Percentiles rank a stretch among this genome's conserved stretches.
These are phyloP conservation scores for Aspergillus coremiiformis DNA, from an alignment of 495 filamentous ascomycete species.

Conservation along the genomic window DNA sequence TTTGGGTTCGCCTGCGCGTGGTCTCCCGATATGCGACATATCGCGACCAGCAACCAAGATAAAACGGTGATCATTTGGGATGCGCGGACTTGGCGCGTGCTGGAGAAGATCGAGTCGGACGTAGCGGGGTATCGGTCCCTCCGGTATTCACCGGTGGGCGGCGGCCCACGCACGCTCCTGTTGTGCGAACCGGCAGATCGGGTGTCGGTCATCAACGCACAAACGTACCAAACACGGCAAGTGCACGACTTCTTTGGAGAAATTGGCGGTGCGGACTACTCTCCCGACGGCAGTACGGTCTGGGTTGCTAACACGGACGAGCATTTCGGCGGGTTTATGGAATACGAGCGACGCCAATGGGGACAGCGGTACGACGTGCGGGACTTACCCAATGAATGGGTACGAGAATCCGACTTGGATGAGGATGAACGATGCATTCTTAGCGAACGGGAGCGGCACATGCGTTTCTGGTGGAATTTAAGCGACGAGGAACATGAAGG, in stretches of 20 bases:
- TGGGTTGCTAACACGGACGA: slow-evolving; percentile 69
- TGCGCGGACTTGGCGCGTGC: slow-evolving; percentile 59
- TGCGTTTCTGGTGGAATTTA: slow-evolving; percentile 29
- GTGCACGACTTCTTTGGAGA: slow-evolving; percentile 82
- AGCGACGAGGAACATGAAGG: slow-evolving; percentile 31
- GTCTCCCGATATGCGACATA: slow-evolving; percentile 79
- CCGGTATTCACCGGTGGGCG: slow-evolving; percentile 72
- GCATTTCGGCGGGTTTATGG: slow-evolving; percentile 71
- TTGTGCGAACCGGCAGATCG: slow-evolving; percentile 81
- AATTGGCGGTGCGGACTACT: slow-evolving; percentile 68
- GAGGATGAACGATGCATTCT: slow-evolving; percentile 31
- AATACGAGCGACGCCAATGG: slow-evolving; percentile 56
- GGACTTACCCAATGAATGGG: slow-evolving; percentile 34
- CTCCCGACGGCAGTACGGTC: slow-evolving; percentile 62
- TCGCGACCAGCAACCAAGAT: slow-evolving; percentile 91
- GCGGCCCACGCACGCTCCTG: slow-evolving; percentile 64
- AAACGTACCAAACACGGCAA: slow-evolving; percentile 59
- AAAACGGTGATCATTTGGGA: slow-evolving; percentile 80
- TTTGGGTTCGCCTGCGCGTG: slow-evolving; percentile 87
- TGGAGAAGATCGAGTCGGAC: slow-evolving; percentile 62
- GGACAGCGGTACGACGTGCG: slow-evolving; percentile 23
- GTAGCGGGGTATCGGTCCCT: slow-evolving; percentile 73
- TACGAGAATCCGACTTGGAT: slow-evolving; percentile 27
- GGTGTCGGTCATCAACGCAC: slow-evolving; percentile 70
- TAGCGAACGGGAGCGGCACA: slow-evolving; percentile 24